phyloP scores from a whole-genome alignment of 2,329 filamentous ascomycete genomes.

The Neofusicoccum laricinum region DNA sequence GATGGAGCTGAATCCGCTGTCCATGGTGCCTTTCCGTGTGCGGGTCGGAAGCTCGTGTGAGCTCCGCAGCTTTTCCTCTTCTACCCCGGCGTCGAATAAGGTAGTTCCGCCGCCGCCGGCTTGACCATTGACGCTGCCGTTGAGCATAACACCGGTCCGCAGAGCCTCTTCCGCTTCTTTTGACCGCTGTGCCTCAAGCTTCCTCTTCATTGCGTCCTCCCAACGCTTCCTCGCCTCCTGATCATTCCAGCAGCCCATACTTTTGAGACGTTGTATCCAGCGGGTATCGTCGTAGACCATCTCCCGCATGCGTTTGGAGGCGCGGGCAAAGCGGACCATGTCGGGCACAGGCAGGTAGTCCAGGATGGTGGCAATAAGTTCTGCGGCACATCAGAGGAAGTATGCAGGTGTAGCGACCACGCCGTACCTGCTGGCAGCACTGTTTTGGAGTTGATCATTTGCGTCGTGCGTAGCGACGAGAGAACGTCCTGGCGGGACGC shows the following conservation, averaged over 20 bases:
- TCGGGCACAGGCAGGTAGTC: slow-evolving; percentile 85
- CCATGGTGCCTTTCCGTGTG: slow-evolving; percentile 34
- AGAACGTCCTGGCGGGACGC: slow-evolving; percentile 54
- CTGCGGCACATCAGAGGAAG: slow-evolving; percentile 41
- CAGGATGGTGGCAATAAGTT: slow-evolving; percentile 83
- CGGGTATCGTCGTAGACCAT: slow-evolving; percentile 98
- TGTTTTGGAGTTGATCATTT: slow-evolving; percentile 76
- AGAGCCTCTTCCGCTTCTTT: slow-evolving; percentile 40
- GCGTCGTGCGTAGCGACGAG: slow-evolving; percentile 72
- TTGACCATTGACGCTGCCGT: slow-evolving; percentile 35
- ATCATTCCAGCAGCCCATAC: slow-evolving; percentile 92
- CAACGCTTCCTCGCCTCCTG: slow-evolving; percentile 75
- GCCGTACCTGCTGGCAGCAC: slow-evolving; percentile 74
- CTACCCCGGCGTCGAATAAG: slow-evolving; percentile 69
- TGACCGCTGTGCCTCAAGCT: slow-evolving; percentile 55
- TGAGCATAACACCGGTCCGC: slow-evolving; percentile 31
- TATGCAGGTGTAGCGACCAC: neutral
- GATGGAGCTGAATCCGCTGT: slow-evolving; percentile 80
- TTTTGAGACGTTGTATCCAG: slow-evolving; percentile 83
- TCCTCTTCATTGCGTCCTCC: slow-evolving; percentile 62
- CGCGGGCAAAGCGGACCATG: slow-evolving; percentile 78
- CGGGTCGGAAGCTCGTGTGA: slow-evolving; percentile 25
- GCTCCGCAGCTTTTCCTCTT: slow-evolving; percentile 58
- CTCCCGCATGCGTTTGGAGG: slow-evolving; percentile 83
- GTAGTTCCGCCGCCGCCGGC: slow-evolving; percentile 45